Percentiles rank a stretch among this genome's conserved stretches.
These are phyloP conservation scores for Cryphonectria japonica DNA, from an alignment of 2,329 filamentous ascomycete species.

Conservation along the genomic window DNA sequence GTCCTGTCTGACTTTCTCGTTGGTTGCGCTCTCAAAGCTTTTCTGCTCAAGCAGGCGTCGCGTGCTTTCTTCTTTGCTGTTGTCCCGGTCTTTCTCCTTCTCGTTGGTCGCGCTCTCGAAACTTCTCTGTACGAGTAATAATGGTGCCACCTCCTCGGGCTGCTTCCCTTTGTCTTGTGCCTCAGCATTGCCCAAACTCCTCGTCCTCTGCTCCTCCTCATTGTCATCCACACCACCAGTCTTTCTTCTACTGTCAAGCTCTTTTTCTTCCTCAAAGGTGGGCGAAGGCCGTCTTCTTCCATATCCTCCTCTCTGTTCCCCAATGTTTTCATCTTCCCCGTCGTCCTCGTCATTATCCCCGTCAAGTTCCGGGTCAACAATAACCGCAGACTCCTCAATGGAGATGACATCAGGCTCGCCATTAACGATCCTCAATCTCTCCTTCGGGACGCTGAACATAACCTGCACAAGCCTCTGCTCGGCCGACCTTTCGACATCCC, in stretches of 20 bases:
- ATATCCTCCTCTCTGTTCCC: not conserved
- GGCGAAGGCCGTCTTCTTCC: not conserved
- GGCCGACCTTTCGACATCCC: constrained; percentile 76
- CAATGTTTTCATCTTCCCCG: constrained; percentile 4
- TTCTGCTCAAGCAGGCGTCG: not conserved
- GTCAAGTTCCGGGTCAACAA: constrained; percentile 46
- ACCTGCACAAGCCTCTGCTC: constrained; percentile 75
- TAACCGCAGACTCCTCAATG: constrained; percentile 40
- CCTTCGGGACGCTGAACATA: constrained; percentile 92
- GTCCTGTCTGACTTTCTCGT: constrained; percentile 13
- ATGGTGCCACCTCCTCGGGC: not conserved
- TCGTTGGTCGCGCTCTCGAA: constrained; percentile 16
- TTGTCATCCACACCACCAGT: not conserved
- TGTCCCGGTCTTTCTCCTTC: not conserved
- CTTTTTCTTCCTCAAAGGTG: constrained; percentile 13
- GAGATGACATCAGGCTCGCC: constrained; percentile 58
- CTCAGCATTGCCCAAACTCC: constrained; percentile 2
- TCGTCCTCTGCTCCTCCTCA: constrained; percentile 2
- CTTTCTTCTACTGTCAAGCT: not conserved
- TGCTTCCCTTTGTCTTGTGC: constrained; percentile 1
- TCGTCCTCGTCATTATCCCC: not conserved
- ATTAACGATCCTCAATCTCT: constrained; percentile 88
- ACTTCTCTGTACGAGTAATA: not conserved
- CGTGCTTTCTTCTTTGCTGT: constrained; percentile 31
- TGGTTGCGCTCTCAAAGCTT: constrained; percentile 13